Conservation (phyloP, 345 rosid genomes). For the Heritiera fomes region DNA sequence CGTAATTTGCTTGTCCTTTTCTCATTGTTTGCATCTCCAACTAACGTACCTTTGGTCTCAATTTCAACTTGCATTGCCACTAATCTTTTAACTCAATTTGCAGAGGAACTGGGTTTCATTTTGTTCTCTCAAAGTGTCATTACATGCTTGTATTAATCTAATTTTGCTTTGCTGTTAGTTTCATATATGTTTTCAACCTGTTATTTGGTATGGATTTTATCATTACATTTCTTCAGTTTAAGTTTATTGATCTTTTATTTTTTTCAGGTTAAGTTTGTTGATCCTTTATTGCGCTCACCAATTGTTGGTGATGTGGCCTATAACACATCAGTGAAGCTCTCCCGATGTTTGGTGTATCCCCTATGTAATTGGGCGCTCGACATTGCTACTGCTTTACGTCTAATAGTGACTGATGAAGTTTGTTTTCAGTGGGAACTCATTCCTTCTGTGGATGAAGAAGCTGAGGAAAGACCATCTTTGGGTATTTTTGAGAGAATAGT, state of each 20-base stretch:
- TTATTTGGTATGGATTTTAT: background rate
- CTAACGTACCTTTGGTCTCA: background rate
- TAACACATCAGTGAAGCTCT: conserved; percentile 80
- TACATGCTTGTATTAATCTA: background rate
- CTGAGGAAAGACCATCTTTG: conserved; percentile 44
- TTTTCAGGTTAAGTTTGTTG: conserved; percentile 77
- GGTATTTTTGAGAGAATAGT: conserved; percentile 85
- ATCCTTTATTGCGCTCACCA: conserved; percentile 78
- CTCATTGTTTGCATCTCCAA: background rate
- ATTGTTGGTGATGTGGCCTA: conserved; percentile 76
- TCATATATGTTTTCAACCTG: background rate
- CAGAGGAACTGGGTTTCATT: background rate
- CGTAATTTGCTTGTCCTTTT: background rate
- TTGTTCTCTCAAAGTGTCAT: background rate
- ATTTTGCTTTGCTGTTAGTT: background rate
- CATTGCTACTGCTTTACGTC: conserved; percentile 87
- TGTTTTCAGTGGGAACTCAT: conserved; percentile 46
- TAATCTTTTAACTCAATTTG: background rate
- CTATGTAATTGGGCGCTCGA: conserved; percentile 93
- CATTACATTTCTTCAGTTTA: background rate
- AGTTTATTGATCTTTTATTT: conserved; percentile 10
- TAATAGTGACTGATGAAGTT: conserved; percentile 62
- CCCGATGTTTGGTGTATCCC: conserved; percentile 79
- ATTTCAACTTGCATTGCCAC: background rate
- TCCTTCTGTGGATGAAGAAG: conserved; percentile 50